phyloP scores from a whole-genome alignment of 2,329 filamentous ascomycete species.

The Talaromyces amestolkiae region DNA sequence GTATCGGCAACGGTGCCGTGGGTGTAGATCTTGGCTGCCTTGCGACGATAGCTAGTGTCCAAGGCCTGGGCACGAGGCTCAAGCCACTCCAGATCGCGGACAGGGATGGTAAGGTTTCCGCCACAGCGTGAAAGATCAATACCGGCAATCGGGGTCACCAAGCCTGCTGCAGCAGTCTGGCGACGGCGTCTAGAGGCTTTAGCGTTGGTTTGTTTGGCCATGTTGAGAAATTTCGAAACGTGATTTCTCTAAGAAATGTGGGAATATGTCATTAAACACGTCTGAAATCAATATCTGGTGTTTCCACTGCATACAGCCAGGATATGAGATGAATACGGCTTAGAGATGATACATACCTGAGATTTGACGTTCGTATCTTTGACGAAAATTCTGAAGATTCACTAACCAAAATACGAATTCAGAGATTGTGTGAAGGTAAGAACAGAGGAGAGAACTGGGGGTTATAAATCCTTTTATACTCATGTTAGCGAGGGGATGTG shows the following conservation, averaged over 20 bases:
- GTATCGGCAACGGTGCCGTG: background rate
- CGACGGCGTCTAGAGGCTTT: background rate
- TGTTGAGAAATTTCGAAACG: background rate
- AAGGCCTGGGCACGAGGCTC: background rate
- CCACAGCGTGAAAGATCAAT: background rate
- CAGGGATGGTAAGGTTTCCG: background rate
- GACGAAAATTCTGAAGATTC: background rate
- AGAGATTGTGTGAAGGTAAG: background rate
- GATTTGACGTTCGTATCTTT: background rate
- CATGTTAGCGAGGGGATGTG: background rate
- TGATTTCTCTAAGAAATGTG: background rate
- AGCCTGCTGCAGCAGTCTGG: background rate
- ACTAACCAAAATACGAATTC: too few relatives aligned
- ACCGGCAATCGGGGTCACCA: background rate
- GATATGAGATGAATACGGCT: background rate
- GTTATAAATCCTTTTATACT: background rate
- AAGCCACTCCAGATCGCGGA: constrained; percentile 9
- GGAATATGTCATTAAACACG: background rate
- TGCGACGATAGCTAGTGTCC: background rate
- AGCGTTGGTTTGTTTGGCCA: background rate
- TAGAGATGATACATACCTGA: background rate
- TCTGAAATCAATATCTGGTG: background rate
- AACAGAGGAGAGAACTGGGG: background rate
- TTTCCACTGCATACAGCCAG: background rate
- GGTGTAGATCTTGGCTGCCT: constrained; percentile 3